phyloP scores from a whole-genome alignment of 768 basidiomycete genomes.

The Dacryopinax spathularia region DNA sequence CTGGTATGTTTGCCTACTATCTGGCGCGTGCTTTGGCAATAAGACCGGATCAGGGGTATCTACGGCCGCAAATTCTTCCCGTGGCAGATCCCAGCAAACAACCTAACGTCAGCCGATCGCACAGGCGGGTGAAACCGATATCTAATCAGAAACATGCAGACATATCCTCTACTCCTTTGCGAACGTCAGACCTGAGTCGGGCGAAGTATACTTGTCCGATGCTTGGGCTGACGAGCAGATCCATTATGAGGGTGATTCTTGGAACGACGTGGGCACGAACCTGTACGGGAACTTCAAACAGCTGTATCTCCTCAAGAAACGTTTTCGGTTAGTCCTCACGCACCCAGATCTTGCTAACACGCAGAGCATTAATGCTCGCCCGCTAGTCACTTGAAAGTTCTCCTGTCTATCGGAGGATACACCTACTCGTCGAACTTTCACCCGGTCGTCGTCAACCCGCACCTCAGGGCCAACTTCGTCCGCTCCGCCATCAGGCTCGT shows the following conservation, averaged over 20 bases:
- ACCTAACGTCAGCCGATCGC: constrained; percentile 57
- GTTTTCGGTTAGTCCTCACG: constrained; percentile 63
- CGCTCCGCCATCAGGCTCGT: constrained; percentile 59
- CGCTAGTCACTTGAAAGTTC: constrained; percentile 25
- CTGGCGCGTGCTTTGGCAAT: neutral
- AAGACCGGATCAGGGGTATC: constrained; percentile 49
- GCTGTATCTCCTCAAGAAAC: constrained; percentile 79
- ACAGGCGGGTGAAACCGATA: neutral
- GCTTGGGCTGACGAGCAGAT: constrained; percentile 94
- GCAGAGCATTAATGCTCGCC: neutral
- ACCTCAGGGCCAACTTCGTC: constrained; percentile 63
- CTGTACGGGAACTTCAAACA: constrained; percentile 94
- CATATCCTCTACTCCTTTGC: constrained; percentile 92
- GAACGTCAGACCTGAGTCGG: constrained; percentile 66
- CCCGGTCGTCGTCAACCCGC: constrained; percentile 54
- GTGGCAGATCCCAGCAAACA: constrained; percentile 60
- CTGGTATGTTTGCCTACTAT: neutral
- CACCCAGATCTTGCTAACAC: constrained; percentile 18
- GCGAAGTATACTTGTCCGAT: constrained; percentile 81
- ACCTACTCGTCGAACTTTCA: constrained; percentile 82
- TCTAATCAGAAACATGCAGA: constrained; percentile 24
- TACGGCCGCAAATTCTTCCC: constrained; percentile 90
- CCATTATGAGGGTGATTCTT: constrained; percentile 87
- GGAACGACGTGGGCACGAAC: constrained; percentile 83
- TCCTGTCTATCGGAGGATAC: constrained; percentile 90